Conservation (phyloP, 768 basidiomycete species). For the Amanita exitialis region DNA sequence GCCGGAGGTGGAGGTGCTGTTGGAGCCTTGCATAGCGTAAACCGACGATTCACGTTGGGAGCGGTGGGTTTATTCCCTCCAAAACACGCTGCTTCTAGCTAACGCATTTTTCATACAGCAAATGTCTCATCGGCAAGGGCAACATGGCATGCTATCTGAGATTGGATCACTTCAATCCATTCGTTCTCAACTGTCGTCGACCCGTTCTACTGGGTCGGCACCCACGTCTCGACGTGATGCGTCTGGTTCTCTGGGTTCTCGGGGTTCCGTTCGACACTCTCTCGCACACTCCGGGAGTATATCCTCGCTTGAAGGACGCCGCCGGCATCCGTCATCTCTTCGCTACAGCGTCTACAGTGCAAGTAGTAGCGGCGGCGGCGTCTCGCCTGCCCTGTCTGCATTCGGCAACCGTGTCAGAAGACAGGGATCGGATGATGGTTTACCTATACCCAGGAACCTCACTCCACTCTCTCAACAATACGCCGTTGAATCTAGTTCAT, state of each 20-base stretch:
- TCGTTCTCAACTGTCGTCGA: slow-evolving; percentile 44
- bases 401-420: slow-evolving; percentile 25
- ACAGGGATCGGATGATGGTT: slow-evolving; percentile 8
- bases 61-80: slow-evolving; percentile 29
- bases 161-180: slow-evolving; percentile 58
- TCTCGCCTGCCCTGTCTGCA: slow-evolving; percentile 42
- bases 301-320: slow-evolving; percentile 38
- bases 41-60: slow-evolving; percentile 51
- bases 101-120: slow-evolving; percentile 5
- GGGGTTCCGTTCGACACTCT: slow-evolving; percentile 34
- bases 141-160: slow-evolving; percentile 42
- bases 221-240: slow-evolving; percentile 35
- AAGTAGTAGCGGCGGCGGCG: slow-evolving; percentile 9
- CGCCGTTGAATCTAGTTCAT: slow-evolving; percentile 8
- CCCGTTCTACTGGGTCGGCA: slow-evolving; percentile 43
- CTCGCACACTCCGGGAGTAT: slow-evolving; percentile 40
- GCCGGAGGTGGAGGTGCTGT: slow-evolving; percentile 13
- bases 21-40: slow-evolving; percentile 16
- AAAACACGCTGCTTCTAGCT: slow-evolving; percentile 2
- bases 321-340: slow-evolving; percentile 12
- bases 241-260: slow-evolving; percentile 37
- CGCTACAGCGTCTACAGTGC: neutral
- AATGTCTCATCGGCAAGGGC: slow-evolving; percentile 32
- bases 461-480: slow-evolving; percentile 7
- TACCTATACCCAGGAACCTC: slow-evolving; percentile 6